Evolutionary conservation across 169 alveolate genomes (phyloP).

Genomic region (Plasmodium berghei): DNA sequence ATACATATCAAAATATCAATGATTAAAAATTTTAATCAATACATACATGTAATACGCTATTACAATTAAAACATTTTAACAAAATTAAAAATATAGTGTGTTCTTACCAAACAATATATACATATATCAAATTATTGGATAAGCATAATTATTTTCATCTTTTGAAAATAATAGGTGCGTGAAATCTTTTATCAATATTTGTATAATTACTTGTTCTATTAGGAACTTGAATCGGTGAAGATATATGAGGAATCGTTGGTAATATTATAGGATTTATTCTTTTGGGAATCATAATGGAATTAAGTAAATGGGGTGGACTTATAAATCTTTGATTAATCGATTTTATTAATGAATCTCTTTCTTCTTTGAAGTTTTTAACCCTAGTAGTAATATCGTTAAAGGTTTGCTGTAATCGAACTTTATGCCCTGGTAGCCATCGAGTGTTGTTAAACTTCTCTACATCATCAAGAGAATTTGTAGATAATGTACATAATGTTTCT

Average conservation of each 20-base stretch:
- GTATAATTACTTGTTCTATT: slow-evolving; percentile 30
- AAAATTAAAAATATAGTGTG: slow-evolving; percentile 7
- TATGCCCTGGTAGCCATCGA: slow-evolving; percentile 93
- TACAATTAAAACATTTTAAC: slow-evolving; percentile 9
- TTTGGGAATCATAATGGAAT: slow-evolving; percentile 45
- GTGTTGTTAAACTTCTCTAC: slow-evolving; percentile 89
- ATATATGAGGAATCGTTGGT: slow-evolving; percentile 28
- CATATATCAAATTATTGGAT: slow-evolving; percentile 7
- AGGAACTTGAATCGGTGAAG: slow-evolving; percentile 45
- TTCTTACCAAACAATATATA: not conserved
- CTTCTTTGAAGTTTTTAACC: slow-evolving; percentile 81
- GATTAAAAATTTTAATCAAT: not conserved
- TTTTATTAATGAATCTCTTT: slow-evolving; percentile 59
- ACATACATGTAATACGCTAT: slow-evolving; percentile 1
- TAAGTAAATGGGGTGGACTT: slow-evolving; percentile 28
- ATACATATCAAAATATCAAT: not conserved
- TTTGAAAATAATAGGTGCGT: slow-evolving; percentile 31
- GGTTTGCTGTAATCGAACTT: slow-evolving; percentile 83
- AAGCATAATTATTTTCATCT: slow-evolving; percentile 5
- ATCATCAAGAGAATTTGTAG: slow-evolving; percentile 88
- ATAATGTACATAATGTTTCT: slow-evolving; percentile 89
- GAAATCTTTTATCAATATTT: slow-evolving; percentile 25
- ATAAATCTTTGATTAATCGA: slow-evolving; percentile 30
- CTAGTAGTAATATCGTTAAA: slow-evolving; percentile 83
- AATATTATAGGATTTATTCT: slow-evolving; percentile 32